Evolutionary conservation across 345 rosid species (phyloP).

Genomic region (Eutrema heterophyllum): DNA sequence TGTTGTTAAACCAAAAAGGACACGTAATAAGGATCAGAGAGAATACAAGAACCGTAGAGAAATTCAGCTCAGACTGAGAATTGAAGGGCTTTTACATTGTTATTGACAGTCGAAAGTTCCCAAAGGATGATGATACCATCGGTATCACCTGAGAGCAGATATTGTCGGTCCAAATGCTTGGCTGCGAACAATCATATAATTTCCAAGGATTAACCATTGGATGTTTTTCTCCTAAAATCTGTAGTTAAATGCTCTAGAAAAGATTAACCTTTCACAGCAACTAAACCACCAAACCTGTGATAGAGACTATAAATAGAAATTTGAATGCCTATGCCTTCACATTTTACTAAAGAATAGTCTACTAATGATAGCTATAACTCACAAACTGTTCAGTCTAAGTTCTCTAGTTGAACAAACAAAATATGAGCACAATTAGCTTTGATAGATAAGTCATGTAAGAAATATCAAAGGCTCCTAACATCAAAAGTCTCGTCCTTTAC

Average conservation of each 20-base stretch:
- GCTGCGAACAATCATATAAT: slow-evolving; percentile 36
- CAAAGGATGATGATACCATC: slow-evolving; percentile 66
- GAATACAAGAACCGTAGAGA: not conserved
- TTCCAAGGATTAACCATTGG: not conserved
- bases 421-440: not conserved
- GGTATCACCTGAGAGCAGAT: slow-evolving; percentile 83
- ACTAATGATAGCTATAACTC: not conserved
- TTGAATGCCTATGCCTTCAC: not conserved
- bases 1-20: slow-evolving; percentile 28
- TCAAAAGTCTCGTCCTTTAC: not conserved
- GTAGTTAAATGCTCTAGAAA: not conserved
- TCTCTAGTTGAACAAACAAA: not conserved
- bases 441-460: not conserved
- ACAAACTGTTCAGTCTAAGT: not conserved
- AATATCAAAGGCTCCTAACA: not conserved
- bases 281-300: not conserved
- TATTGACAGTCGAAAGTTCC: slow-evolving; percentile 55
- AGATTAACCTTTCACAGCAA: not conserved
- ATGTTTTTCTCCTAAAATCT: not conserved
- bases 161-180: slow-evolving; percentile 50
- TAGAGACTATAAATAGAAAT: not conserved
- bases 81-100: slow-evolving; percentile 38
- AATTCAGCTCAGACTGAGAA: not conserved
- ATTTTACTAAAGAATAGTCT: not conserved
- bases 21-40: not conserved